These are phyloP conservation scores for Diaporthe destruens DNA, from an alignment of 2,329 filamentous ascomycete species.

Conservation along the genomic window DNA sequence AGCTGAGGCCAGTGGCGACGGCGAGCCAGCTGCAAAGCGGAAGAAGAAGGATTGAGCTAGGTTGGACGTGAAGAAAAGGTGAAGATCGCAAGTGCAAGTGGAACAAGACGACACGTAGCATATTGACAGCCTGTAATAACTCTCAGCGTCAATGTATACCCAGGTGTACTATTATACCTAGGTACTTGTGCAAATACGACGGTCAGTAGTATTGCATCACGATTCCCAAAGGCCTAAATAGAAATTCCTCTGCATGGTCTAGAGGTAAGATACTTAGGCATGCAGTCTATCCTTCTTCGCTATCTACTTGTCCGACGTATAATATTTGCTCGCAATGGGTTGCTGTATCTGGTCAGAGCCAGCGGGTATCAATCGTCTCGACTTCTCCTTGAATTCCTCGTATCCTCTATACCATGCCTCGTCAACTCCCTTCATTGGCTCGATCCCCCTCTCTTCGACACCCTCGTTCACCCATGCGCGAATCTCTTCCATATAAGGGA, in stretches of 20 bases:
- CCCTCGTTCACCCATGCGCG: slow-evolving; percentile 42
- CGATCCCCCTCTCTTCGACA: slow-evolving; percentile 45
- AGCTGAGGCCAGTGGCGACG: not conserved
- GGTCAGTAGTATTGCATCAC: not conserved
- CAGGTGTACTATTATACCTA: too few species aligned
- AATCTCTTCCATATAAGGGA: slow-evolving; percentile 50
- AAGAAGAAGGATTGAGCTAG: not conserved
- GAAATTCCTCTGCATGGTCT: not conserved
- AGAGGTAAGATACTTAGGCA: not conserved
- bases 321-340: slow-evolving; percentile 41
- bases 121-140: not conserved
- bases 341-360: slow-evolving; percentile 38
- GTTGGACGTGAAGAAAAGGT: not conserved
- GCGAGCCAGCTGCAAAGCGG: not conserved
- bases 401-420: slow-evolving; percentile 49
- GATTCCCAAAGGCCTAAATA: not conserved
- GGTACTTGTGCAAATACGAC: not conserved
- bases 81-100: not conserved
- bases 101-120: too few species aligned
- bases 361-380: slow-evolving; percentile 24
- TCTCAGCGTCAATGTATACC: not conserved
- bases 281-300: not conserved
- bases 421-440: slow-evolving; percentile 50
- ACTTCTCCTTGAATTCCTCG: slow-evolving; percentile 44
- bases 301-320: not conserved